Percentiles rank a stretch among this genome's conserved stretches.
Conservation (phyloP, 1,139 yeast genomes). For the Pichia sp. region DNA sequence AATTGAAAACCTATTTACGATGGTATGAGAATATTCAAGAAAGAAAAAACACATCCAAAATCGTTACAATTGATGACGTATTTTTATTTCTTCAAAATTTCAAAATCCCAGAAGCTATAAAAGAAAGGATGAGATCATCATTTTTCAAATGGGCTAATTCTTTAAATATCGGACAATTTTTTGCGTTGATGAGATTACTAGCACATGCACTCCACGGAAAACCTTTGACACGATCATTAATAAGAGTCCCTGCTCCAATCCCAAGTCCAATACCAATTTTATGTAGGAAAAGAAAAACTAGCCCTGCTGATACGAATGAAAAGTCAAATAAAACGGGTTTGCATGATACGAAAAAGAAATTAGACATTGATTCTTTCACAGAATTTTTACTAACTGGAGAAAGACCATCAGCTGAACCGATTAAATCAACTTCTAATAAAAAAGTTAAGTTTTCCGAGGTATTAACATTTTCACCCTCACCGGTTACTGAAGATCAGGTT, state of each 20-base stretch:
- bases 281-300: constrained; percentile 41
- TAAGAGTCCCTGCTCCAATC: constrained; percentile 48
- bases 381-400: constrained; percentile 70
- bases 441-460: constrained; percentile 70
- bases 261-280: constrained; percentile 68
- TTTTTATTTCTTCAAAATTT: constrained; percentile 60
- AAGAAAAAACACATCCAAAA: constrained; percentile 42
- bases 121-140: constrained; percentile 42
- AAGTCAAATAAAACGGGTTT: constrained; percentile 24
- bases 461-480: constrained; percentile 33
- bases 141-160: constrained; percentile 40
- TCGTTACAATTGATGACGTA: constrained; percentile 53
- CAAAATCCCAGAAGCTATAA: constrained; percentile 39
- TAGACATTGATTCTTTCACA: constrained; percentile 70
- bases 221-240: constrained; percentile 45
- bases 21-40: constrained; percentile 72
- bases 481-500: constrained; percentile 17
- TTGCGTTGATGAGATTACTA: constrained; percentile 60
- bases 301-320: constrained; percentile 12
- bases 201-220: constrained; percentile 48
- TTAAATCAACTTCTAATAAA: constrained; percentile 34
- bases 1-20: constrained; percentile 64
- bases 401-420: constrained; percentile 36
- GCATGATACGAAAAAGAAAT: constrained; percentile 27
- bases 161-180: constrained; percentile 68